phyloP scores from a whole-genome alignment of 768 basidiomycete species.

The Lactarius tabidus region DNA sequence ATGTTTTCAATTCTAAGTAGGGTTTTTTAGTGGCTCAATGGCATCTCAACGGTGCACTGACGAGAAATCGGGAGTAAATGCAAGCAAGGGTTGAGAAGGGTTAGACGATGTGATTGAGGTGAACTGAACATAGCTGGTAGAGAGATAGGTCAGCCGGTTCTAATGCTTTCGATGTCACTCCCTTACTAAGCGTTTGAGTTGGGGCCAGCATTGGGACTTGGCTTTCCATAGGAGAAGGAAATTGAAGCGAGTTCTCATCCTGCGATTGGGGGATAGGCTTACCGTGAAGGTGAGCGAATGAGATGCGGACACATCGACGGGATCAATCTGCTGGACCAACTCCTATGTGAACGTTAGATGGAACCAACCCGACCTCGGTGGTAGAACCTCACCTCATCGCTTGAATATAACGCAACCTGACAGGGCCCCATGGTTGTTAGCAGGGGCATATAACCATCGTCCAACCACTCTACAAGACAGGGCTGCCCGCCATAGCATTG shows the following conservation, averaged over 20 bases:
- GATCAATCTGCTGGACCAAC: conserved; percentile 53
- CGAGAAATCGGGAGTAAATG: conserved; percentile 56
- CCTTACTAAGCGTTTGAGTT: conserved; percentile 54
- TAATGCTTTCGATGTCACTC: background rate
- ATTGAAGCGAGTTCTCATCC: background rate
- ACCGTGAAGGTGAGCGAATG: conserved; percentile 57
- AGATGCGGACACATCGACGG: conserved; percentile 48
- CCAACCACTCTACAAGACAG: conserved; percentile 58
- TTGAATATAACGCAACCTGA: conserved; percentile 55
- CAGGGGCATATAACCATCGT: conserved; percentile 54
- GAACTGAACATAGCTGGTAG: conserved; percentile 59
- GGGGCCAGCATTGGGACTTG: conserved; percentile 51
- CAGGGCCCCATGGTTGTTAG: conserved; percentile 48
- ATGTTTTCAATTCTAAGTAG: conserved; percentile 48
- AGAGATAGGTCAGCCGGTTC: conserved; percentile 4
- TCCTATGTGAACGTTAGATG: conserved; percentile 34
- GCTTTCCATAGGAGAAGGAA: conserved; percentile 35
- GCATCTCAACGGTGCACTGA: conserved; percentile 32
- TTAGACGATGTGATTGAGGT: conserved; percentile 29
- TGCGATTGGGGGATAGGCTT: conserved; percentile 19
- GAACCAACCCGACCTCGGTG: conserved; percentile 4
- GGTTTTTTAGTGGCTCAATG: conserved; percentile 6
- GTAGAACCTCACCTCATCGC: conserved; percentile 37
- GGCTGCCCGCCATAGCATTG: conserved; percentile 49
- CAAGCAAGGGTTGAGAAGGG: conserved; percentile 34